phyloP scores from a whole-genome alignment of 2,329 filamentous ascomycete species.

The Anthostomella pinea region DNA sequence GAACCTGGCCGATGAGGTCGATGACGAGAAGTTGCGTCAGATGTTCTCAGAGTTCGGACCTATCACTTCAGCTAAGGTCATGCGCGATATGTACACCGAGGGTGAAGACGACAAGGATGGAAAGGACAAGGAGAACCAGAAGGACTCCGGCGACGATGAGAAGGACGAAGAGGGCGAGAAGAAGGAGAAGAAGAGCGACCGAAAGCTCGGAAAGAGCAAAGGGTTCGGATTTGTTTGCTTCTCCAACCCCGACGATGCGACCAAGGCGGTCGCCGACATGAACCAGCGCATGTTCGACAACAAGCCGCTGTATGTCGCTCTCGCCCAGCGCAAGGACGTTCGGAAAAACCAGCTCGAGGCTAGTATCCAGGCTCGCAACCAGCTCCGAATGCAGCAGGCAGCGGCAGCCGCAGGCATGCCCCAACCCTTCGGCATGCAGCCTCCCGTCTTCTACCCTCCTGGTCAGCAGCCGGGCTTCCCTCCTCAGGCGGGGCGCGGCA shows the following conservation, averaged over 20 bases:
- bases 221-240: constrained; percentile 99
- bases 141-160: constrained; percentile 48
- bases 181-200: constrained; percentile 60
- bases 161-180: constrained; percentile 54
- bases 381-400: constrained; percentile 96
- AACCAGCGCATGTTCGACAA: constrained; percentile 98
- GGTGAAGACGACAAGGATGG: constrained; percentile 54
- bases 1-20: constrained; percentile 94
- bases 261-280: constrained; percentile 98
- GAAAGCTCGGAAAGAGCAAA: constrained; percentile 95
- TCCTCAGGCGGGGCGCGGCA: constrained; percentile 61
- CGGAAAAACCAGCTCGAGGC: constrained; percentile 99
- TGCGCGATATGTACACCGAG: constrained; percentile 74
- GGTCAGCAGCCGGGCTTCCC: constrained; percentile 73
- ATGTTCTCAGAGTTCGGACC: constrained; percentile 89
- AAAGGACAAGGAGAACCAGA: constrained; percentile 47
- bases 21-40: constrained; percentile 95
- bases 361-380: constrained; percentile 98
- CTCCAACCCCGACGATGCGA: constrained; percentile 97
- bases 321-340: constrained; percentile 99
- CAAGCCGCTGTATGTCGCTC: constrained; percentile 96
- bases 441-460: constrained; percentile 87
- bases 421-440: constrained; percentile 75
- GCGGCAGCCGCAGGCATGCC: constrained; percentile 87
- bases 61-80: constrained; percentile 98